These are phyloP conservation scores for Conoideocrella luteorostrata DNA, from an alignment of 2,329 filamentous ascomycete genomes.

Conservation along the genomic window DNA sequence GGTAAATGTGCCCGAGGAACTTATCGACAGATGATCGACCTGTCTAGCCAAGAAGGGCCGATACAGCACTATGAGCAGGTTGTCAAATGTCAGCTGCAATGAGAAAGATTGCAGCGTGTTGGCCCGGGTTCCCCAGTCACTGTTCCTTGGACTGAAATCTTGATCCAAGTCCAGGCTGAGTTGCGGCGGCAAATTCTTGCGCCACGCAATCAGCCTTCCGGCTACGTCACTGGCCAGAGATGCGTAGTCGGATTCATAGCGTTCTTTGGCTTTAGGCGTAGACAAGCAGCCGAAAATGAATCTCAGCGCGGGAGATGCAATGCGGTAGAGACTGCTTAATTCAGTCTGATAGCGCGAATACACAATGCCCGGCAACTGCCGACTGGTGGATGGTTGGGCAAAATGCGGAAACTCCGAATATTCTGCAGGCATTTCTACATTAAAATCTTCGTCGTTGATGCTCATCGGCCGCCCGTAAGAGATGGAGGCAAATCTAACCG, in stretches of 20 bases:
- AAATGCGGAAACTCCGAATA: slow-evolving; percentile 25
- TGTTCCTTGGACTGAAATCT: not conserved
- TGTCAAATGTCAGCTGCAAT: slow-evolving; percentile 36
- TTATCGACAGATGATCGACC: slow-evolving; percentile 20
- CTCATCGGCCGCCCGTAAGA: slow-evolving; percentile 33
- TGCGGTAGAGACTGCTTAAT: slow-evolving; percentile 22
- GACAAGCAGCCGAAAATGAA: slow-evolving; percentile 17
- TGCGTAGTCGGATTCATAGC: slow-evolving; percentile 4
- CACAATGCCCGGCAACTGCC: slow-evolving; percentile 6
- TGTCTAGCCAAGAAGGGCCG: slow-evolving; percentile 33
- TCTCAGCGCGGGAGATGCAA: slow-evolving; percentile 23
- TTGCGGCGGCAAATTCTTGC: not conserved
- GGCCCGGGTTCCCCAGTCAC: not conserved
- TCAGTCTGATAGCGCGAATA: slow-evolving; percentile 20
- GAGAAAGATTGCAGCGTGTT: slow-evolving; percentile 30
- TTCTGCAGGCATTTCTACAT: slow-evolving; percentile 26
- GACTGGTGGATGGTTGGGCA: not conserved
- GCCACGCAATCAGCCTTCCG: not conserved
- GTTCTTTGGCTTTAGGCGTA: not conserved
- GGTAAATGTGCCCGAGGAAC: not conserved
- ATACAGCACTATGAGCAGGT: slow-evolving; percentile 34
- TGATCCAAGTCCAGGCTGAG: slow-evolving; percentile 1
- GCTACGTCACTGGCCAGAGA: slow-evolving; percentile 1
- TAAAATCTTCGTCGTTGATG: slow-evolving; percentile 35
- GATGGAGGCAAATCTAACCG: slow-evolving; percentile 21